These are phyloP conservation scores for Tephrocybe rancida DNA, from an alignment of 768 basidiomycete species.

Conservation along the genomic window DNA sequence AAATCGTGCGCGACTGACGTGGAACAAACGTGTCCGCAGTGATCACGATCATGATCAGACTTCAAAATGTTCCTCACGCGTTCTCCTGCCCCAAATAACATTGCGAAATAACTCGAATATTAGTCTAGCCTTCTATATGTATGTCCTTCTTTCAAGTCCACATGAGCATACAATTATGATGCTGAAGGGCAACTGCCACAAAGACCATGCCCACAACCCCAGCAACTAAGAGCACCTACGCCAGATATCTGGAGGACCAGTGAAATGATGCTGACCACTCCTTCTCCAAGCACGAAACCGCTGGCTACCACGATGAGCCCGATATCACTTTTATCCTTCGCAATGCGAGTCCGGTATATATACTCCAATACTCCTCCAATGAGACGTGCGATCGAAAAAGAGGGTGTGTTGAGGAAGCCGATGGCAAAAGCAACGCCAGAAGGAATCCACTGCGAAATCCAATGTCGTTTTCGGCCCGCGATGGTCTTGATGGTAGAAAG, in stretches of 20 bases:
- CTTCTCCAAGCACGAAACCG: constrained; percentile 96
- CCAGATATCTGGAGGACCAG: constrained; percentile 76
- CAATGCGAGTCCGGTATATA: constrained; percentile 56
- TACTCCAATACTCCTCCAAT: constrained; percentile 86
- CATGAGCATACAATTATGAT: neutral
- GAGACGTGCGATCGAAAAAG: constrained; percentile 89
- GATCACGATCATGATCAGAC: neutral
- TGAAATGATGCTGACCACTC: constrained; percentile 82
- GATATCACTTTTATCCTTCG: constrained; percentile 62
- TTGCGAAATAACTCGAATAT: too few species aligned
- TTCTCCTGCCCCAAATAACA: too few species aligned
- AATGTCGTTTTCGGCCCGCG: constrained; percentile 46
- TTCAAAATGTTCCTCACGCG: neutral
- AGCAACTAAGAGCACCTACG: constrained; percentile 77
- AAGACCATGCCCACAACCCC: constrained; percentile 79
- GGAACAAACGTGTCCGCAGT: constrained; percentile 31
- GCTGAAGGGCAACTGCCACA: constrained; percentile 66
- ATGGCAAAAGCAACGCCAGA: constrained; percentile 95
- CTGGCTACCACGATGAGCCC: constrained; percentile 86
- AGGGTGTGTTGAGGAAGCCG: constrained; percentile 94
- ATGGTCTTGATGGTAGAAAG: constrained; percentile 71
- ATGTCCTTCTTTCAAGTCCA: too few species aligned
- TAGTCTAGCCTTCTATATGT: too few species aligned
- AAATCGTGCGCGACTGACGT: constrained; percentile 28
- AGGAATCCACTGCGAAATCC: constrained; percentile 79